Base-by-base conservation (phyloP, 1,284 basidiomycete species). In the Tausonia pullulans region DNA sequence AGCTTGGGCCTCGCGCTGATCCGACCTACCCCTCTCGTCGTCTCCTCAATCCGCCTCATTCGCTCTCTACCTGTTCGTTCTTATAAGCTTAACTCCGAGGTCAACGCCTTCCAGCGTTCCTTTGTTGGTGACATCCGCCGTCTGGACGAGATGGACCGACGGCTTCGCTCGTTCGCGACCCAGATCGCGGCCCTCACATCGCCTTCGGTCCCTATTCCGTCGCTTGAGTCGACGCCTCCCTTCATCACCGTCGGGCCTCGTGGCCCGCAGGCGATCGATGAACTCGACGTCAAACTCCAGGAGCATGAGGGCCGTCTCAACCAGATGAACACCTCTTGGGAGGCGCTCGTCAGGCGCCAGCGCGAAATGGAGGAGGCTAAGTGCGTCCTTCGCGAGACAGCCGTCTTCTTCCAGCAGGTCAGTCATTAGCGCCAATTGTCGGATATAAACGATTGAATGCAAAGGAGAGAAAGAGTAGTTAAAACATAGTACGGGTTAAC, bases 61-160 rank as follows among this genome's bases (percentile, higher is more conserved):
- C 63, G 54, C 48, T 54, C 56, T 63, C 61, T 52, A n/a, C 41
- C 41, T n/a, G 52, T 27, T 46, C 6, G 54, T 27, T 27, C 27
- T 27, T 27, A 27, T 40, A 74, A 96, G 92, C 81, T 98, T 72
- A 98, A 98, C 77, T 90, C 94, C 14, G 84, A 85, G 67, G 85
- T 98, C 69, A 97, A 95, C 74, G 88, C 95, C 39, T 99, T 98
- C 80, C 96, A 99, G 82, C 90, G 96, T 69, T 93, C 95, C 5
- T 99, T 95, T 75, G 92, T 97, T 67, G 88, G 88, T 56, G 94
- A 97, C 75, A 93, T 98, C 69, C 86, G 95, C 54, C 85, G 90
- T 67, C 84, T 96, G 64, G 93, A 96, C 74, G 94, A 99, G 74
- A 95, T 96, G 87, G 87, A 90, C 41, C 88, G 96, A 68, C 87